phyloP scores from a whole-genome alignment of 129 eudicot species.

The Tagetes erecta region DNA sequence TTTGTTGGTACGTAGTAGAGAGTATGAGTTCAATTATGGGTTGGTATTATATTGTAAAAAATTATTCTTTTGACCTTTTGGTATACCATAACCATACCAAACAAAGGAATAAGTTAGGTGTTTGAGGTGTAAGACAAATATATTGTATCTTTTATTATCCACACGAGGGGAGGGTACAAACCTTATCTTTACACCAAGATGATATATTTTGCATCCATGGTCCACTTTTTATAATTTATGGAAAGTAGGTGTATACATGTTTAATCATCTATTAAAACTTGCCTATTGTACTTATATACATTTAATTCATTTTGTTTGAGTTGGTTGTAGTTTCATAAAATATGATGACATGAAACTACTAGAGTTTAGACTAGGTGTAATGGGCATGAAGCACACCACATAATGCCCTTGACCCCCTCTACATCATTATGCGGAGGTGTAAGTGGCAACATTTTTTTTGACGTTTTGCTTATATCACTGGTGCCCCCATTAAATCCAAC shows the following conservation, averaged over 20 bases:
- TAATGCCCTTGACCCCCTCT: no score
- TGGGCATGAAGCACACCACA: no score
- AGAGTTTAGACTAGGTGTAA: no score
- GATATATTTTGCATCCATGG: conserved; percentile 11
- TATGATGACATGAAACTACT: not conserved
- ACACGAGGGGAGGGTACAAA: conserved; percentile 35
- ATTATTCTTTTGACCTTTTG: conserved; percentile 19
- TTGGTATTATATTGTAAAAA: conserved; percentile 17
- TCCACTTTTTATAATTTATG: conserved; percentile 5
- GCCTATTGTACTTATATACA: not conserved
- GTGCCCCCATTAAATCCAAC: no score
- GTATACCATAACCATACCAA: conserved; percentile 38
- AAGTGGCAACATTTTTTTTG: no score
- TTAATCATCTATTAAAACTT: conserved; percentile 21
- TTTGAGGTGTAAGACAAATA: conserved; percentile 36
- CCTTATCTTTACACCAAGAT: conserved; percentile 36
- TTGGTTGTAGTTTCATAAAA: not conserved
- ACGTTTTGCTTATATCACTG: no score
- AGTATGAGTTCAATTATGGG: conserved; percentile 23
- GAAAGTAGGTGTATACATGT: conserved; percentile 19
- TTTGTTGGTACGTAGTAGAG: conserved; percentile 33
- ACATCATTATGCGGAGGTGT: no score
- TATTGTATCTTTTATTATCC: conserved; percentile 37
- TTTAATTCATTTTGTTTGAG: not conserved
- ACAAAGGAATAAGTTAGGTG: conserved; percentile 44